Evolutionary conservation across 768 basidiomycete species (phyloP).

Genomic region (Inosperma sp.): DNA sequence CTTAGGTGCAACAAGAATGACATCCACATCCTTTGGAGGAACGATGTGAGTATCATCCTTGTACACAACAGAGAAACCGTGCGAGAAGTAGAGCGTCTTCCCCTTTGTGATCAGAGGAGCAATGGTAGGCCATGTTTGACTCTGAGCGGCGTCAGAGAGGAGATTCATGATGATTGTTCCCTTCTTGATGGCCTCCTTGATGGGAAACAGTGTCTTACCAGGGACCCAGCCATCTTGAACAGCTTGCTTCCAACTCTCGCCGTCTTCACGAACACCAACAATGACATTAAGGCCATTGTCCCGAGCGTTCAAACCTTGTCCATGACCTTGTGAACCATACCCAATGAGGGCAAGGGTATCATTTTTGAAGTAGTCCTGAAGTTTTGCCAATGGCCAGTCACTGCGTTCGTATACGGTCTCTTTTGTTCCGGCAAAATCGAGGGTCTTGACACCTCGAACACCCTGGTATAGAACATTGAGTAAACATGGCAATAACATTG

Average conservation of each 20-base stretch:
- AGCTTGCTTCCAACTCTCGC: conserved; percentile 96
- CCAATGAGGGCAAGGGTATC: conserved; percentile 99
- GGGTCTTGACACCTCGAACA: conserved; percentile 84
- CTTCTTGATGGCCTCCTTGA: conserved; percentile 92
- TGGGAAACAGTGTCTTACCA: conserved; percentile 96
- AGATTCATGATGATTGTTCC: conserved; percentile 99
- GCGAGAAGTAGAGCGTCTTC: conserved; percentile 99
- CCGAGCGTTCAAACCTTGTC: conserved; percentile 97
- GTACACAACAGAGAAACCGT: conserved; percentile 99
- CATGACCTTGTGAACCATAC: conserved; percentile 98
- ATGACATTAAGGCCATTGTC: conserved; percentile 99
- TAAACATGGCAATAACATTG: background rate
- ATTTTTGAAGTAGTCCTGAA: conserved; percentile 99
- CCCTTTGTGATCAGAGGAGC: conserved; percentile 97
- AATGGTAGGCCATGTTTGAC: conserved; percentile 85
- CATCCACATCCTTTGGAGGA: conserved; percentile 91
- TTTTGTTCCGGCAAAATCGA: conserved; percentile 92
- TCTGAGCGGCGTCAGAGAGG: conserved; percentile 98
- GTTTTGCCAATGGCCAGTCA: conserved; percentile 97
- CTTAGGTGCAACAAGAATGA: conserved; percentile 98
- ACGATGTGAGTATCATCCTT: conserved; percentile 94
- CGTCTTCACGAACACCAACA: conserved; percentile 94
- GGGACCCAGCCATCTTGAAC: conserved; percentile 97
- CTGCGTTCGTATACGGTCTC: conserved; percentile 92
- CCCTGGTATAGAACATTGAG: conserved; percentile 32